A percentile compares a stretch with the other conserved stretches of the same genome.
These are phyloP conservation scores for Luzula sylvatica DNA, from an alignment of 176 grass and related monocot species.

Conservation along the genomic window DNA sequence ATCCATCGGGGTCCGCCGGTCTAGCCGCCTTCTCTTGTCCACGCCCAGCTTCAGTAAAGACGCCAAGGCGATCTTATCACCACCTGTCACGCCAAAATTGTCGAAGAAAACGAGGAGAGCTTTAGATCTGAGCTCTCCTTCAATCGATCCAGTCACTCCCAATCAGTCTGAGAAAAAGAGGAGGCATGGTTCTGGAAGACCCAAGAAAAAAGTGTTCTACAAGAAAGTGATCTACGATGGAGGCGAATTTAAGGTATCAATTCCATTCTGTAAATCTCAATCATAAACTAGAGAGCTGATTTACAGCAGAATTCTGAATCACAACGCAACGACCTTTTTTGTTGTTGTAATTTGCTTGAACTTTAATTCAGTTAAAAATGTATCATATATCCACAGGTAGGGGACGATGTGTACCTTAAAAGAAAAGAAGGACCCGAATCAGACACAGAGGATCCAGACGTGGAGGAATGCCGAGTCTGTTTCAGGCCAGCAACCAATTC, in stretches of 20 bases:
- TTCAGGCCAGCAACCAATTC: conserved; percentile 34
- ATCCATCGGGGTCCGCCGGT: conserved; percentile 34
- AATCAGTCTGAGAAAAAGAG: conserved; percentile 34
- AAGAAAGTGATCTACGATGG: conserved; percentile 64
- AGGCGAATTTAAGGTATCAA: conserved; percentile 34
- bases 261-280: not conserved
- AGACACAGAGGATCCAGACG: conserved; percentile 50
- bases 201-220: conserved; percentile 36
- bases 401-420: conserved; percentile 84
- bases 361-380: not conserved
- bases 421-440: conserved; percentile 49
- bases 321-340: not conserved
- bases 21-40: conserved; percentile 37
- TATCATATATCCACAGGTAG: conserved; percentile 16
- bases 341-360: not conserved
- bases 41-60: conserved; percentile 19
- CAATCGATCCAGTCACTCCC: conserved; percentile 41
- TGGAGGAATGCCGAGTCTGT: conserved; percentile 67
- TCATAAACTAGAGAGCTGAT: not conserved
- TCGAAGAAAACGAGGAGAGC: conserved; percentile 4
- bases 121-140: not conserved
- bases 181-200: conserved; percentile 7
- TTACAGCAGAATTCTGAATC: not conserved
- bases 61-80: conserved; percentile 21
- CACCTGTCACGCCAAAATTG: conserved; percentile 31